Conservation (phyloP, 2,329 filamentous ascomycete genomes). For the Exophiala aquamarina region DNA sequence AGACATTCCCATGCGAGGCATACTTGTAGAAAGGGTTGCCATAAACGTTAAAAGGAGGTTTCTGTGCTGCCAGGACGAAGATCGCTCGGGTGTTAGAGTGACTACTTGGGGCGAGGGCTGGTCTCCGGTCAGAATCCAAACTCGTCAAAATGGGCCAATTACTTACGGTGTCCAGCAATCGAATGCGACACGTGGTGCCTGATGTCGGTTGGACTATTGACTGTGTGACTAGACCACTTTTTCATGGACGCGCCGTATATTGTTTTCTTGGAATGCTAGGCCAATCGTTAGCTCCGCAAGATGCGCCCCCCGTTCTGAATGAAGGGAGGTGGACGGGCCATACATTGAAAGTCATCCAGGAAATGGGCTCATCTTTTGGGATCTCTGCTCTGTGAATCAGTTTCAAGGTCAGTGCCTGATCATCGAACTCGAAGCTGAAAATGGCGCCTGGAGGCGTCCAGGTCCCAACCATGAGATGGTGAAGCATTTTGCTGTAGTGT, state of each 20-base stretch:
- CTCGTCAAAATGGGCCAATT: background rate
- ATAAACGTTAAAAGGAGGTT: constrained; percentile 79
- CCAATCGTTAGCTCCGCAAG: constrained; percentile 1
- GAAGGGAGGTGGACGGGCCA: too few relatives aligned
- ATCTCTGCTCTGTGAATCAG: constrained; percentile 80
- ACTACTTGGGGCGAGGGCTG: constrained; percentile 66
- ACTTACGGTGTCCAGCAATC: constrained; percentile 70
- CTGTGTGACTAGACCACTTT: constrained; percentile 82
- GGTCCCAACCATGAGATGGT: constrained; percentile 89
- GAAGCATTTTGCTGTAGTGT: constrained; percentile 63
- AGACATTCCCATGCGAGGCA: constrained; percentile 76
- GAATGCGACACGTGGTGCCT: constrained; percentile 71
- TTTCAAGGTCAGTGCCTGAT: constrained; percentile 71
- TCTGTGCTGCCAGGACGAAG: constrained; percentile 77
- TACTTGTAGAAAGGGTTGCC: constrained; percentile 88
- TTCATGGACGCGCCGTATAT: constrained; percentile 92
- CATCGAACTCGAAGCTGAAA: constrained; percentile 85
- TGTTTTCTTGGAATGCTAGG: constrained; percentile 74
- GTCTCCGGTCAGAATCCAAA: constrained; percentile 6
- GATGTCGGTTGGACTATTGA: constrained; percentile 74
- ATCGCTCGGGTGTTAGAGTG: constrained; percentile 84
- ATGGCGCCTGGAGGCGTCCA: constrained; percentile 90
- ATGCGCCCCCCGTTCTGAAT: too few relatives aligned
- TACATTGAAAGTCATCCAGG: constrained; percentile 90
- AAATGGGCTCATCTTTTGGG: constrained; percentile 80